phyloP scores from a whole-genome alignment of 352 stramenopile species.

The Phytophthora vignae region DNA sequence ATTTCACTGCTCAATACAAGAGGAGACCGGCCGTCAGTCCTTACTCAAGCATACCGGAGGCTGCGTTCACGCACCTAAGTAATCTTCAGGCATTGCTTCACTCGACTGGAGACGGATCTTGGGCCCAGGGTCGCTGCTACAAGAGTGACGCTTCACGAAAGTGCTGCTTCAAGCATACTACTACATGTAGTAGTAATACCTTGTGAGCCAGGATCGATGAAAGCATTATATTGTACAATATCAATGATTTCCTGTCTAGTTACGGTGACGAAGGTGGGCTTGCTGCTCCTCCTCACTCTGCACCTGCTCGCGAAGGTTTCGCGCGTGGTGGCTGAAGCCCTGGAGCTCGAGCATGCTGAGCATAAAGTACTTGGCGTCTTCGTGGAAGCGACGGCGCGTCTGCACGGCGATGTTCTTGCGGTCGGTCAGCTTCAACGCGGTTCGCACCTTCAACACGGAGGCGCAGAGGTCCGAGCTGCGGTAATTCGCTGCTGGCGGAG shows the following conservation, averaged over 20 bases:
- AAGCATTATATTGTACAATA: neutral
- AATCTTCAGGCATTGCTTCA: constrained; percentile 20
- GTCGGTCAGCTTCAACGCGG: constrained; percentile 27
- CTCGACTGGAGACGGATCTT: neutral
- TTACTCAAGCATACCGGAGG: neutral
- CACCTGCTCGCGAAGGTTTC: constrained; percentile 1
- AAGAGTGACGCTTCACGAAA: constrained; percentile 7
- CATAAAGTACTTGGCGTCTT: constrained; percentile 60
- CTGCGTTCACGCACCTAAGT: constrained; percentile 11
- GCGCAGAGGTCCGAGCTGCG: constrained; percentile 28
- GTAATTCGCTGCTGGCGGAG: constrained; percentile 13
- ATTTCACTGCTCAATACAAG: constrained; percentile 22
- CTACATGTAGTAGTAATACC: too few relatives aligned
- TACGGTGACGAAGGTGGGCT: constrained; percentile 21
- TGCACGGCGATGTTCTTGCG: constrained; percentile 34
- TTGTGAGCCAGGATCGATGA: neutral
- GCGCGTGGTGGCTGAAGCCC: constrained; percentile 24
- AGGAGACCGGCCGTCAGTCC: neutral
- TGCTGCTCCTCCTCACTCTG: neutral
- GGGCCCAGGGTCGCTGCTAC: constrained; percentile 4
- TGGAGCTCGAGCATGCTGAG: constrained; percentile 48
- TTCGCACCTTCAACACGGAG: constrained; percentile 23
- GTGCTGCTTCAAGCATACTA: neutral
- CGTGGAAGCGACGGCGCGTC: constrained; percentile 52
- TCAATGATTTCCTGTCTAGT: constrained; percentile 30